Conservation (phyloP, 805 yeast genomes). For the Nakazawaea laoshanensis region DNA sequence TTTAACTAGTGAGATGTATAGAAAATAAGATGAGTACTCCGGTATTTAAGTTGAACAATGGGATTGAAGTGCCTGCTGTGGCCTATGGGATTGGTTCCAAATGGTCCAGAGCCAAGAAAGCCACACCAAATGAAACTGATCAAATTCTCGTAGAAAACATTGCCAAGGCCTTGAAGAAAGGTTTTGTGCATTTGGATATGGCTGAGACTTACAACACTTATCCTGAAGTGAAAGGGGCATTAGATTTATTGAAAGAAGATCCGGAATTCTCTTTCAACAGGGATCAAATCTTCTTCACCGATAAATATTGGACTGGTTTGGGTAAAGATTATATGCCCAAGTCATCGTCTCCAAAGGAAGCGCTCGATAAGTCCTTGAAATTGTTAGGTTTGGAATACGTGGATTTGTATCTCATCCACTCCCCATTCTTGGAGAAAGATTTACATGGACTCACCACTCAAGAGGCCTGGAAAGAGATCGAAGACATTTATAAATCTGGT, state of each 20-base stretch:
- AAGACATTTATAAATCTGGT: slow-evolving; percentile 34
- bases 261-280: slow-evolving; percentile 17
- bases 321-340: slow-evolving; percentile 7
- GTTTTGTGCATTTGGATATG: slow-evolving; percentile 48
- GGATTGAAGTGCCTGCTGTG: slow-evolving; percentile 51
- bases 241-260: slow-evolving; percentile 7
- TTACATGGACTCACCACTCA: slow-evolving; percentile 31
- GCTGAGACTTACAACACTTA: slow-evolving; percentile 52
- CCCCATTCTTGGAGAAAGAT: slow-evolving; percentile 9
- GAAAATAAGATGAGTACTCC: too few relatives aligned
- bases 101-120: slow-evolving; percentile 33
- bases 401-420: slow-evolving; percentile 11
- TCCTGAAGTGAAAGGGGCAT: slow-evolving; percentile 14
- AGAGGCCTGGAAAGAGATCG: slow-evolving; percentile 14
- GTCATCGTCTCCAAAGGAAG: slow-evolving; percentile 24
- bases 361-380: slow-evolving; percentile 30
- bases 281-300: slow-evolving; percentile 38
- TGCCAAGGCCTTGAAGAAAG: slow-evolving; percentile 16
- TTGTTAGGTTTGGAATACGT: slow-evolving; percentile 25
- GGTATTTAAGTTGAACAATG: slow-evolving; percentile 47
- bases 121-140: slow-evolving; percentile 12
- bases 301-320: slow-evolving; percentile 35
- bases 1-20: too few relatives aligned
- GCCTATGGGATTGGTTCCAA: slow-evolving; percentile 65
- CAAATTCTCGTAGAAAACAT: slow-evolving; percentile 3